Conservation (phyloP, 2,329 filamentous ascomycete species). For the Ceratocystis albifundus region DNA sequence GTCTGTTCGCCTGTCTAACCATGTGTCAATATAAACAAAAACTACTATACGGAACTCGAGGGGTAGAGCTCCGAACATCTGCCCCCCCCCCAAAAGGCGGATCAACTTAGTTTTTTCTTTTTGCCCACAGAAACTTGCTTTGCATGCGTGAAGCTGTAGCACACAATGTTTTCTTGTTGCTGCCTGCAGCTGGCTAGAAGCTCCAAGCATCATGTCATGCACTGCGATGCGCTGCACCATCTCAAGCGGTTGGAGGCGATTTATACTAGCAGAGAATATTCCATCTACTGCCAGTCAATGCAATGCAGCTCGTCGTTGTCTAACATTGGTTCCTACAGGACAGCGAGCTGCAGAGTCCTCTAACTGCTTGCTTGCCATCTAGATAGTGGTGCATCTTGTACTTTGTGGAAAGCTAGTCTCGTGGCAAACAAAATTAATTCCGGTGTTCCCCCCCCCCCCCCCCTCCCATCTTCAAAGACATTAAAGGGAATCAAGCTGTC, state of each 20-base stretch:
- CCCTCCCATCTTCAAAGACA: background rate
- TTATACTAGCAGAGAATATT: background rate
- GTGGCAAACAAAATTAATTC: background rate
- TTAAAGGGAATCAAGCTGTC: too few relatives aligned
- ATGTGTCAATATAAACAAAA: conserved; percentile 4
- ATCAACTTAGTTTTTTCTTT: background rate
- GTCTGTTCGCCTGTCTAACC: background rate
- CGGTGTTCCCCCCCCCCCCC: background rate
- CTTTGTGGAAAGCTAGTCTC: background rate
- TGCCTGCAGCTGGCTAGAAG: conserved; percentile 1
- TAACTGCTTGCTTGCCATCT: background rate
- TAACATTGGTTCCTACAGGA: conserved; percentile 7
- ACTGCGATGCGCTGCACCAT: background rate
- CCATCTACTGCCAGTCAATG: background rate
- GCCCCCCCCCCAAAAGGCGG: background rate
- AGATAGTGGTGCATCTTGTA: background rate
- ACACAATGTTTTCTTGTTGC: background rate
- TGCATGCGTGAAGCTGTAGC: background rate
- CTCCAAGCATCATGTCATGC: conserved; percentile 1
- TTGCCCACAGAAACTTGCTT: background rate
- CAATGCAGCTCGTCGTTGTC: background rate
- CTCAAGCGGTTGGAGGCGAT: background rate
- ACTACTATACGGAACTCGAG: background rate
- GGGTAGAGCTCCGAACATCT: background rate
- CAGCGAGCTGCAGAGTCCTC: background rate